Evolutionary conservation across 805 yeast species (phyloP).

Genomic region (Metschnikowia proteae): DNA sequence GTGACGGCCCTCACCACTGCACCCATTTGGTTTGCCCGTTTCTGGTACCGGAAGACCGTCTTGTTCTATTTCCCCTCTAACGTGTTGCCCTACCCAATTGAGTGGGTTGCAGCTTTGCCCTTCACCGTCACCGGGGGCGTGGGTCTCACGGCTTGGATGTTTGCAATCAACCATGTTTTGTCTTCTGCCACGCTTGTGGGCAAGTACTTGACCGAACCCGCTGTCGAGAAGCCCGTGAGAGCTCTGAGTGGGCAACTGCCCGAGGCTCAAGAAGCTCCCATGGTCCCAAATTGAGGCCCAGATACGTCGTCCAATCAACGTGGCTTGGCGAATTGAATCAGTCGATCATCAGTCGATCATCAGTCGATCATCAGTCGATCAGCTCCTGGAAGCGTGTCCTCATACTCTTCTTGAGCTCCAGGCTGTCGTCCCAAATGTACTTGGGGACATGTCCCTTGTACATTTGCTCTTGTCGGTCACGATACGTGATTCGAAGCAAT

Average conservation of each 20-base stretch:
- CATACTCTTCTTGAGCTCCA: constrained; percentile 13
- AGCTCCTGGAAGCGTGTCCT: constrained; percentile 12
- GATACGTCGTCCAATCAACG: background rate
- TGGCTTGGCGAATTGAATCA: too few species aligned
- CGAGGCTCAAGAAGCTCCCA: background rate
- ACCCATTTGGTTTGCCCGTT: constrained; percentile 47
- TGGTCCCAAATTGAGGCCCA: background rate
- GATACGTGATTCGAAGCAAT: constrained; percentile 5
- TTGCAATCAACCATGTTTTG: constrained; percentile 34
- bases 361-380: background rate
- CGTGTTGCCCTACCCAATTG: constrained; percentile 51
- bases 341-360: too few species aligned
- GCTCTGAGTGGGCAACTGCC: background rate
- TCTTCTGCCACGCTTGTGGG: constrained; percentile 13
- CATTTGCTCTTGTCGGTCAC: constrained; percentile 5
- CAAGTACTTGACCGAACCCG: constrained; percentile 17
- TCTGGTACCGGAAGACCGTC: constrained; percentile 50
- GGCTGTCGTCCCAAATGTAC: constrained; percentile 10
- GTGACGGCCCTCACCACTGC: constrained; percentile 41
- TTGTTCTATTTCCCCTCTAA: constrained; percentile 59
- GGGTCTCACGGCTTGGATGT: constrained; percentile 58
- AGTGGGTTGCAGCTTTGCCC: constrained; percentile 61
- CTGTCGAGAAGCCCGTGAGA: constrained; percentile 14
- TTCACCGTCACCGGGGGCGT: constrained; percentile 59
- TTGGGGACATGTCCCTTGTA: constrained; percentile 9